Conservation (phyloP, 768 basidiomycete genomes). For the Lanmaoa rubissima region DNA sequence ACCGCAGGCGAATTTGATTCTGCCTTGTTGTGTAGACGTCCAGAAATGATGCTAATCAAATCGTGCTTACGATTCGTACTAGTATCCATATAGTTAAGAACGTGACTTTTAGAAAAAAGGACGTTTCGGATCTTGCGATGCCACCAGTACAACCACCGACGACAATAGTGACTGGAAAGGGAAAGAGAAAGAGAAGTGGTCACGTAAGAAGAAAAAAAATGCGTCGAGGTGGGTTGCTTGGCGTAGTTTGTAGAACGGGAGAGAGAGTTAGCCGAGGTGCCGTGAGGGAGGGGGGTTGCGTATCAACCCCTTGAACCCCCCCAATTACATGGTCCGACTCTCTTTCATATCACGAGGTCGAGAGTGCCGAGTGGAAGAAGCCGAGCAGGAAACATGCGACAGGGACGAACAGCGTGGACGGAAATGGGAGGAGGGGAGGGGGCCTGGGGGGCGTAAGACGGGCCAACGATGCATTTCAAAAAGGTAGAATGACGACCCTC, state of each 20-base stretch:
- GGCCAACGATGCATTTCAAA: not conserved
- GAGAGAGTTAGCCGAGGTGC: constrained; percentile 10
- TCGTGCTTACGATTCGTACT: no score
- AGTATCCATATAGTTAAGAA: no score
- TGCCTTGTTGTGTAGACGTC: no score
- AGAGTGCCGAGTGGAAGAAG: constrained; percentile 3
- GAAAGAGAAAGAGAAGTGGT: no score
- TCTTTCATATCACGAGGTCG: constrained; percentile 1
- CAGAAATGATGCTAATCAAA: no score
- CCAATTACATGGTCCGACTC: constrained; percentile 1
- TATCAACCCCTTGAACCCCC: not conserved
- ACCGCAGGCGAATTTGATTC: no score
- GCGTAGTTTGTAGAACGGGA: constrained; percentile 1
- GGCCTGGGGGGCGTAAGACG: not conserved
- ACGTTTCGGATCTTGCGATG: no score
- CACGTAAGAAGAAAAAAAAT: no score
- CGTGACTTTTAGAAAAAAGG: no score
- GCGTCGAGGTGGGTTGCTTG: no score
- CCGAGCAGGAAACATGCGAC: not conserved
- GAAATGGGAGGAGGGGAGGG: not conserved
- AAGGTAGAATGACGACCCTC: constrained; percentile 15
- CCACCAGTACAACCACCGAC: no score
- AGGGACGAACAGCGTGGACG: constrained; percentile 3
- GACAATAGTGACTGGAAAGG: no score
- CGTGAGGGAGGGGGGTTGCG: not conserved